Conservation (phyloP, 805 yeast genomes). For the Cyberlindnera americana region DNA sequence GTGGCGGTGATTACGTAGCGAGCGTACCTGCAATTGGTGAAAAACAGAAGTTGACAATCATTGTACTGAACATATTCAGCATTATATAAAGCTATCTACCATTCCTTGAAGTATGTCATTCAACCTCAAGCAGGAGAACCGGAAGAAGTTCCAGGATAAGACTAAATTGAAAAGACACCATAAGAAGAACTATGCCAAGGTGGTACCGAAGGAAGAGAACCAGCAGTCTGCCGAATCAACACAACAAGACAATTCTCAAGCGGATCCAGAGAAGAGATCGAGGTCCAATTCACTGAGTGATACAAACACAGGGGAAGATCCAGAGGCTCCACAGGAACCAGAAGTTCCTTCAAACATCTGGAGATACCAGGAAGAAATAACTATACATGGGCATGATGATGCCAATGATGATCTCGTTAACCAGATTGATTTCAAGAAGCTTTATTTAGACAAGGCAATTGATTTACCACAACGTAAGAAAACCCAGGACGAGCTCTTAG, state of each 20-base stretch:
- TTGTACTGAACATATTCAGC: no score
- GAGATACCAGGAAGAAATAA: constrained; percentile 25
- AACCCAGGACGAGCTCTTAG: constrained; percentile 8
- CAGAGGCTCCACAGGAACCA: constrained; percentile 12
- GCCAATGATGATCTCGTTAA: constrained; percentile 13
- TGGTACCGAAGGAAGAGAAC: constrained; percentile 21
- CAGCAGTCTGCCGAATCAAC: no score
- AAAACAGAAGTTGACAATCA: no score
- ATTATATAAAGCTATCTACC: no score
- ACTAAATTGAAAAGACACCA: constrained; percentile 36
- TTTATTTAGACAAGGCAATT: constrained; percentile 11
- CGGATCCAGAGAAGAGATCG: no score
- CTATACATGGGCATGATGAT: constrained; percentile 18
- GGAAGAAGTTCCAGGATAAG: constrained; percentile 40
- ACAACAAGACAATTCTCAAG: no score
- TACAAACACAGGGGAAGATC: constrained; percentile 13
- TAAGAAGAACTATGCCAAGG: constrained; percentile 35
- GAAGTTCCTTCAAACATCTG: constrained; percentile 20
- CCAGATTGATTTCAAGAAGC: constrained; percentile 21
- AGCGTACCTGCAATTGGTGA: no score
- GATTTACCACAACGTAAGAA: constrained; percentile 12
- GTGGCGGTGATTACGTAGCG: no score
- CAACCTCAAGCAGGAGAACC: constrained; percentile 35
- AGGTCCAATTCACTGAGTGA: neutral
- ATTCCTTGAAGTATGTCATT: no score